Evolutionary conservation across 2,329 filamentous ascomycete species (phyloP).

Genomic region (Calonectria pauciramosa): DNA sequence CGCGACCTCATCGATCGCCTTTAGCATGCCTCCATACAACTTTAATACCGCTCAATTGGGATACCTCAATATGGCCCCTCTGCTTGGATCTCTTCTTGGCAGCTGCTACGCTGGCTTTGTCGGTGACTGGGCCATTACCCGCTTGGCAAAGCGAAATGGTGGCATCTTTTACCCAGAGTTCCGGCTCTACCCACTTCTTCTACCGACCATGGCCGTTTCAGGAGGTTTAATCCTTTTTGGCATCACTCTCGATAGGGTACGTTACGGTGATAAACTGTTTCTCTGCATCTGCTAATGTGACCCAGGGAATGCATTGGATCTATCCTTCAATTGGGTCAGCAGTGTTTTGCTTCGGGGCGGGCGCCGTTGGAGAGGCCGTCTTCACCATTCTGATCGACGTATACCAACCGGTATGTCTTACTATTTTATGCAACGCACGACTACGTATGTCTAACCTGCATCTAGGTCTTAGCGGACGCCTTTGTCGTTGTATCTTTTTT

Average conservation of each 20-base stretch:
- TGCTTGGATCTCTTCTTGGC: conserved; percentile 54
- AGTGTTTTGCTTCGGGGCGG: not conserved
- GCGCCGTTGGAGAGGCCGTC: not conserved
- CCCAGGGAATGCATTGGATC: conserved; percentile 4
- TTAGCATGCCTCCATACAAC: conserved; percentile 48
- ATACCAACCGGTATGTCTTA: not conserved
- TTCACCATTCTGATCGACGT: not conserved
- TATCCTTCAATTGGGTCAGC: not conserved
- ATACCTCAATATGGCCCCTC: conserved; percentile 39
- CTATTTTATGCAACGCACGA: rapidly evolving
- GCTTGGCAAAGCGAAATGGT: conserved; percentile 51
- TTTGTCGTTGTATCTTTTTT: not conserved
- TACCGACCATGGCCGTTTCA: conserved; percentile 48
- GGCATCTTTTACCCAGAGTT: conserved; percentile 60
- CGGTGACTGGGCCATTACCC: conserved; percentile 52
- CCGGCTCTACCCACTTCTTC: conserved; percentile 48
- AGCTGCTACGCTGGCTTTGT: conserved; percentile 51
- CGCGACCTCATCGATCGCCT: conserved; percentile 48
- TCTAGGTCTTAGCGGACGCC: not conserved
- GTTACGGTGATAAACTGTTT: conserved; percentile 37
- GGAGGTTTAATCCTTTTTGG: conserved; percentile 55
- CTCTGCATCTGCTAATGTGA: no score
- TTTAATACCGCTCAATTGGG: conserved; percentile 41
- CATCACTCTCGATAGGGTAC: conserved; percentile 41
- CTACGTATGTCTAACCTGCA: not conserved